Evolutionary conservation across 1,284 basidiomycete genomes (phyloP).

Genomic region (Nidula niveotomentosa): DNA sequence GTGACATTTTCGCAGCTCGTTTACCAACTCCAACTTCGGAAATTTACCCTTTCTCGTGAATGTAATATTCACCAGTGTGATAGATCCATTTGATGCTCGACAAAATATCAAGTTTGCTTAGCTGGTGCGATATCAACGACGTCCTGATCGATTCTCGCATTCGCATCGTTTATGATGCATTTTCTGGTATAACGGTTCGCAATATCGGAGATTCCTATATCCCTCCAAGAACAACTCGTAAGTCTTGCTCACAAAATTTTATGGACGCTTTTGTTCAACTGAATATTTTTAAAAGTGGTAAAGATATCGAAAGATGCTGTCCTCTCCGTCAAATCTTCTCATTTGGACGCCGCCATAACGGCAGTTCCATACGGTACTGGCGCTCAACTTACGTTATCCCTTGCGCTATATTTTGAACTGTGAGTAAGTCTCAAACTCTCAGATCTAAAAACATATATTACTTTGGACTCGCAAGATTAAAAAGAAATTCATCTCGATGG

Average conservation of each 20-base stretch:
- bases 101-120: constrained; percentile 1
- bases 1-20: no score
- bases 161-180: constrained; percentile 22
- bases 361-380: constrained; percentile 50
- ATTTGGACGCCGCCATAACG: constrained; percentile 39
- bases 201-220: constrained; percentile 32
- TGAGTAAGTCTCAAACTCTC: constrained; percentile 35
- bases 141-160: constrained; percentile 6
- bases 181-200: constrained; percentile 36
- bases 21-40: no score
- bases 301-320: constrained; percentile 63
- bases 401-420: constrained; percentile 66
- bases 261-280: neutral
- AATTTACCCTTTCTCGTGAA: no score
- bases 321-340: constrained; percentile 60
- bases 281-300: constrained; percentile 46
- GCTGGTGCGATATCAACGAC: constrained; percentile 5
- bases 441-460: no score
- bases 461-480: constrained; percentile 17
- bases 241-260: constrained; percentile 1
- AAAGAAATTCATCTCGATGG: constrained; percentile 58
- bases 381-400: constrained; percentile 57
- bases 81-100: neutral
- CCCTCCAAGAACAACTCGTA: constrained; percentile 37
- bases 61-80: no score